Base-by-base conservation (phyloP, 31 red algal species). In the Endocladia muricata region DNA sequence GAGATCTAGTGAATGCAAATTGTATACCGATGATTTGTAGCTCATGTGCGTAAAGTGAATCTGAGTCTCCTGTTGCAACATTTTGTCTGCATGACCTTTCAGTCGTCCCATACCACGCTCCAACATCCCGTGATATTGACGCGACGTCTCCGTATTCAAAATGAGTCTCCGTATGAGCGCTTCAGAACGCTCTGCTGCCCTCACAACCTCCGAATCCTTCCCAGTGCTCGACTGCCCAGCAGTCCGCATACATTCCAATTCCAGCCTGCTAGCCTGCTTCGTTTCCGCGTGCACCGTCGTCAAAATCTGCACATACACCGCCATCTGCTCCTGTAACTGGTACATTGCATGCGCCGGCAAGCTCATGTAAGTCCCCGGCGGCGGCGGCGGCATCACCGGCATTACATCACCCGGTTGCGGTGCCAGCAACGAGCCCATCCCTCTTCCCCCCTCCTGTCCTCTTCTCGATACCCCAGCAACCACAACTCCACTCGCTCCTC, bases 1-100 rank as follows among this genome's bases (percentile, higher is more conserved):
- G 21, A 75, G 19, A 56, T 75, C 71, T 7, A 75, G 48, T n/a
- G 37, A 44, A 8, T 44, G 71, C 4, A 75, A 37, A 57, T 55
- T 49, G 29, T 75, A 75, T 31, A 1, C 47, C 22, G 39, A 51
- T 4, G 17, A 21, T 37, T 38, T 11, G 2, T 35, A 28, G 5
- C 11, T 57, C 43, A 51, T 28, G 59, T 36, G 59, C 2, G 32
- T 56, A 37, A 75, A 75, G 7, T 6, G 21, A 19, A 7, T 52
- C 9, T 75, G 29, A 17, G 28, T 30, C 5, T 52, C 71, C 9
- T 17, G 38, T 15, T 75, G 43, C 11, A 75, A 30, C 3, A 75
- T 17, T 4, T 75, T 55, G 9, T 35, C 43, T 30, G 22, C 25
- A 23, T 58, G 33, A 4, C 21, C 23, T 21, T 75, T 75, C 28